Evolutionary conservation across 306 rosid species (phyloP), one percentile per base, ranked within the genome.

Genomic region (Betula pendula): DNA sequence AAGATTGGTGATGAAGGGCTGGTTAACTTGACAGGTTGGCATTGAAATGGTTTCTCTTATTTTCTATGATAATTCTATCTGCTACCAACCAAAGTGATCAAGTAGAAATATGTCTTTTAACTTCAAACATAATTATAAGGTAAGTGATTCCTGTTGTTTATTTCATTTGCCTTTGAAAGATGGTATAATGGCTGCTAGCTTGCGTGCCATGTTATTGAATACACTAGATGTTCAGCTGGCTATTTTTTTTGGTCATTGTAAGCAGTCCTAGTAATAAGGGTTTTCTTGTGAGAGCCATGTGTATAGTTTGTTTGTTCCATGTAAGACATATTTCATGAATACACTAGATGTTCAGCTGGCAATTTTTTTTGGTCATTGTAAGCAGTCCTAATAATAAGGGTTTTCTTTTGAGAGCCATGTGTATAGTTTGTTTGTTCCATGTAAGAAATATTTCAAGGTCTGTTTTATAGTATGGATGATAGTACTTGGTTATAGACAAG

Each of bases 1-100:
- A 81, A 81, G 81, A 88, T 92, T 73, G 87, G 93, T 71, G 98
- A 90, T 81, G 92, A 84, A 65, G 97, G 98, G 73, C 81, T 95
- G 82, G 87, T 79, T 68, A 88, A 89, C 87, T 74, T 95, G 89
- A 77, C 85, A 84, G 97, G 98, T 95, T 50, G 77, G 77, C 83
- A 43, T 75, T 68, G 58, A 49, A 79, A 73, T 71, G 33, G 60
- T 43, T 33, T 51, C 43, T 27, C 53, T 51, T 15, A 7, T 49
- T 60, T 38, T 59, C 33, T 68, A 51, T 38, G 68, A 66, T 38
- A 50, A 7, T 69, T 52, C 69, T 68, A 38, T 72, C 55, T 77
- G 59, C 67, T 43, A 10, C 22, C 68, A 51, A 47, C 25, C 70
- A 65, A 31, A 62, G 13, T 35, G 48, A 8, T 19, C 25, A 16